Conservation (phyloP, 2,329 filamentous ascomycete genomes). For the Ceratocystis diversiconidia region DNA sequence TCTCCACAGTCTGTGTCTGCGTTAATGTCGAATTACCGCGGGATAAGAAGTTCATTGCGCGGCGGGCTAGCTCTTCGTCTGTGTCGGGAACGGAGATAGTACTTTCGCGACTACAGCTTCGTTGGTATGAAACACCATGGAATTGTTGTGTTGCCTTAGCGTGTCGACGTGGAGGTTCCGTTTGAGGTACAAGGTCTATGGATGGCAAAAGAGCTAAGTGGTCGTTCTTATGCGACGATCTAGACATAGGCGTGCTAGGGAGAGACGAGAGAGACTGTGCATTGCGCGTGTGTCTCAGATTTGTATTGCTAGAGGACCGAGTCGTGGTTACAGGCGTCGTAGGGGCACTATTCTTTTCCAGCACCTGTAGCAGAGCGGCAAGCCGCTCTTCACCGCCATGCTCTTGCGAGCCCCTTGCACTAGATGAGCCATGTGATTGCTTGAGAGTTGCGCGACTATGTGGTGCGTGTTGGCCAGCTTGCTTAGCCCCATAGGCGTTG, state of each 20-base stretch:
- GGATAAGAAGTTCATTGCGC: conserved; percentile 28
- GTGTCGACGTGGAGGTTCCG: conserved; percentile 39
- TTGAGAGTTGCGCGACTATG: conserved; percentile 28
- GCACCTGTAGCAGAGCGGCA: conserved; percentile 65
- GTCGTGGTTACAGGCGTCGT: conserved; percentile 45
- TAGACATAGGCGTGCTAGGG: conserved; percentile 50
- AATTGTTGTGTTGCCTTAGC: conserved; percentile 25
- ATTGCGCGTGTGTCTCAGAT: conserved; percentile 53
- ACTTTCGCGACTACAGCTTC: conserved; percentile 59
- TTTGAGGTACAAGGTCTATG: conserved; percentile 46
- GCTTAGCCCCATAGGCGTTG: not conserved
- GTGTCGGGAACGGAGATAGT: conserved; percentile 53
- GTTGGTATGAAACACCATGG: conserved; percentile 20
- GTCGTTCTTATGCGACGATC: conserved; percentile 35
- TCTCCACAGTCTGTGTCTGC: not conserved
- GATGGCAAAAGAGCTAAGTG: conserved; percentile 45
- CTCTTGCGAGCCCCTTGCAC: conserved; percentile 5
- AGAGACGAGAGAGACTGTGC: conserved; percentile 75
- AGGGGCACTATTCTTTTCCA: conserved; percentile 56
- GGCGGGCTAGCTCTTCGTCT: conserved; percentile 42
- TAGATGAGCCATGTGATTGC: conserved; percentile 27
- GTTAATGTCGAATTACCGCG: conserved; percentile 25
- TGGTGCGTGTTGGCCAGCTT: conserved; percentile 25
- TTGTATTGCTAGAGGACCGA: conserved; percentile 24
- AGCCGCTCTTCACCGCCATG: conserved; percentile 46